Percentiles rank a stretch among this genome's conserved stretches.
These are phyloP conservation scores for Hyparrhenia diplandra DNA, from an alignment of 176 grass and related monocot genomes.

Conservation along the genomic window DNA sequence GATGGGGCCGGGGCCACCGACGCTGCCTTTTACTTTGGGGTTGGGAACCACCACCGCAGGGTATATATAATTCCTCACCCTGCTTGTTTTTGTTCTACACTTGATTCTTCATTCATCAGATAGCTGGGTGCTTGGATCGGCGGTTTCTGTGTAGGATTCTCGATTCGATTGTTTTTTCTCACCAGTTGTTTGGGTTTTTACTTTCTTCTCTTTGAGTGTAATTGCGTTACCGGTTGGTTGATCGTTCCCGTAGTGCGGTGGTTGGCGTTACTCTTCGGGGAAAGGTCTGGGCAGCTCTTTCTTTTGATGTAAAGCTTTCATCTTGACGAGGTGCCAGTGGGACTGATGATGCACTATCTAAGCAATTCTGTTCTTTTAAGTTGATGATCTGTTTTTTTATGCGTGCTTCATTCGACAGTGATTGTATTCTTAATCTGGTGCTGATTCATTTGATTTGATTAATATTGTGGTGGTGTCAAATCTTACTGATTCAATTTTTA, in stretches of 20 bases:
- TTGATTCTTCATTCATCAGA: no score
- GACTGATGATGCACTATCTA: neutral
- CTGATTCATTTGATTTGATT: neutral
- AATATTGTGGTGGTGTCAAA: neutral
- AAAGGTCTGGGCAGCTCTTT: slow-evolving; percentile 6
- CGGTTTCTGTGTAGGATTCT: no score
- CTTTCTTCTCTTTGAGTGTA: neutral
- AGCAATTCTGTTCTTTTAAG: neutral
- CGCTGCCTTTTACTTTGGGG: no score
- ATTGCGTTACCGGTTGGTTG: slow-evolving; percentile 17
- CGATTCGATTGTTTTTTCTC: neutral
- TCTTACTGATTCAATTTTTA: slow-evolving; percentile 2
- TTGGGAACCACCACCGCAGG: no score
- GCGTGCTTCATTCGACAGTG: neutral
- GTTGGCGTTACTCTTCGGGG: slow-evolving; percentile 20
- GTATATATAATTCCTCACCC: no score
- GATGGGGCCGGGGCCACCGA: no score
- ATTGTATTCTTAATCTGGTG: neutral
- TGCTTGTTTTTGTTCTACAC: no score
- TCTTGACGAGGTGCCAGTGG: neutral
- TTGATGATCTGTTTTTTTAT: neutral
- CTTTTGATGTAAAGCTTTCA: neutral
- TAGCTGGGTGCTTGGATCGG: no score
- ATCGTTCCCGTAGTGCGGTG: slow-evolving; percentile 29
- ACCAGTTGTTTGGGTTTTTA: neutral